Evolutionary conservation across 176 grass and related monocot genomes (phyloP).

Genomic region (Eragrostis curvula): DNA sequence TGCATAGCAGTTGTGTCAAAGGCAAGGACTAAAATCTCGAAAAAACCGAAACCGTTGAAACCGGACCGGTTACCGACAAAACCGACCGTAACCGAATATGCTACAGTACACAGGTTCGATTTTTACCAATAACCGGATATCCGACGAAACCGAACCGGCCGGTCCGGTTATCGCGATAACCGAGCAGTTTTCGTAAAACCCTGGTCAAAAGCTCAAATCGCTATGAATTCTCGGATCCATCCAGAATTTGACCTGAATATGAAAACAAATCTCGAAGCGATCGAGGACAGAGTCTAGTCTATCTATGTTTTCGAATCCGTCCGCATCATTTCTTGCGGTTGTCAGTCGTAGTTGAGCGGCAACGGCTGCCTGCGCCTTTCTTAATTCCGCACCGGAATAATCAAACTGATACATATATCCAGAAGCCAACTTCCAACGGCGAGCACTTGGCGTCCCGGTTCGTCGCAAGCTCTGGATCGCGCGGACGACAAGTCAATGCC

Average conservation of each 20-base stretch:
- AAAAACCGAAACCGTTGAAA: no score
- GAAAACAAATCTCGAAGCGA: not conserved
- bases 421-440: not conserved
- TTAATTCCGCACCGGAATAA: not conserved
- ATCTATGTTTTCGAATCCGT: not conserved
- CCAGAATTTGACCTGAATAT: not conserved
- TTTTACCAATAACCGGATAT: no score
- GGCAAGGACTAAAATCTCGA: no score
- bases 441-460: not conserved
- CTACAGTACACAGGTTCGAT: no score
- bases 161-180: no score
- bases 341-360: not conserved
- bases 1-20: not conserved
- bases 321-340: not conserved
- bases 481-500: conserved; percentile 29
- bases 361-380: not conserved
- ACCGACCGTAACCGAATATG: no score
- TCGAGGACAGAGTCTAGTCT: not conserved
- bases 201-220: no score
- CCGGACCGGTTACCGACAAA: no score
- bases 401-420: not conserved
- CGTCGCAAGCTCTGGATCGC: not conserved
- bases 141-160: no score
- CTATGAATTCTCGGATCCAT: not conserved
- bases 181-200: no score